Conservation (phyloP, 2,329 filamentous ascomycete species). For the Pseudogymnoascus sp. region DNA sequence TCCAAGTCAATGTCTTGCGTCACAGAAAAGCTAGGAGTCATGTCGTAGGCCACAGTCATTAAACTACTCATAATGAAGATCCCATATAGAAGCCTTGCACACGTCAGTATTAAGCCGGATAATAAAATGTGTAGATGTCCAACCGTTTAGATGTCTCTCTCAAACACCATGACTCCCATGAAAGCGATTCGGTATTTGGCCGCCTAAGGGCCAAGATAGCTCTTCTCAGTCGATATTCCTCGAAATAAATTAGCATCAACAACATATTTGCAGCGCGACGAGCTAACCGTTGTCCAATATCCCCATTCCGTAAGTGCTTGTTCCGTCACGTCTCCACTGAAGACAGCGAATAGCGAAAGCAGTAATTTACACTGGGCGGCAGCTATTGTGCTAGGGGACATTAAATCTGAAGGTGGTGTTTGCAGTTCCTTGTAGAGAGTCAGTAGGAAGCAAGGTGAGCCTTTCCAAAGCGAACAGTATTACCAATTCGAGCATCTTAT, state of each 20-base stretch:
- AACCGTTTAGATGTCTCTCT: not conserved
- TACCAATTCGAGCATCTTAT: conserved; percentile 5
- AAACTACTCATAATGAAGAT: not conserved
- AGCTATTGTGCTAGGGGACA: not conserved
- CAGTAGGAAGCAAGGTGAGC: not conserved
- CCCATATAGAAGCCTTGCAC: not conserved
- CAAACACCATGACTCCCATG: not conserved
- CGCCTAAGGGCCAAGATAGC: not conserved
- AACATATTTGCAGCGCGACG: too few relatives aligned
- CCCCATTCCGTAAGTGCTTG: not conserved
- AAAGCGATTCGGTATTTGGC: not conserved
- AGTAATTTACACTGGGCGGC: not conserved
- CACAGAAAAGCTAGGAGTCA: not conserved
- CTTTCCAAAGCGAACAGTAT: not conserved
- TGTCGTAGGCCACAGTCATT: not conserved
- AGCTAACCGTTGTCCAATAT: not conserved
- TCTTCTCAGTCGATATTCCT: not conserved
- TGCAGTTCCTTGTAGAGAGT: not conserved
- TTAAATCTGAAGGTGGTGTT: not conserved
- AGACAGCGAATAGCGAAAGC: not conserved
- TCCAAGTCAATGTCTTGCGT: conserved; percentile 9
- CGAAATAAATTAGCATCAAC: too few relatives aligned
- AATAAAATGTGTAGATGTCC: not conserved
- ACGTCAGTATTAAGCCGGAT: not conserved
- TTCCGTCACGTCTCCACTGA: not conserved